Evolutionary conservation across 345 rosid genomes (phyloP).

Genomic region (Eucalyptus rudis): DNA sequence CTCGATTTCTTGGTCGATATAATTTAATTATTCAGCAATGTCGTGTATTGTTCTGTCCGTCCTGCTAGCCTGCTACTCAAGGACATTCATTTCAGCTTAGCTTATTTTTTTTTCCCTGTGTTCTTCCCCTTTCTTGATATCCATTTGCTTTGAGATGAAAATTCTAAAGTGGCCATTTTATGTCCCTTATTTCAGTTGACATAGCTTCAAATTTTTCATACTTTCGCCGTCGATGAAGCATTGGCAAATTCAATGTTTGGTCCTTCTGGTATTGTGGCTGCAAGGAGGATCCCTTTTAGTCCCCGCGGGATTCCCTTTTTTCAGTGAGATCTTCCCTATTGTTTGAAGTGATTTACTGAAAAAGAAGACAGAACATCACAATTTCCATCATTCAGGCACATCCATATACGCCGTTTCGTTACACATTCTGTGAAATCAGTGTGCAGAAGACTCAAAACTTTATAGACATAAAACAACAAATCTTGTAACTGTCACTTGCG

Average conservation of each 20-base stretch:
- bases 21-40: not conserved
- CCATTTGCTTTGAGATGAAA: not conserved
- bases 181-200: not conserved
- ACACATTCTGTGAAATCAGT: not conserved
- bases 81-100: not conserved
- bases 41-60: not conserved
- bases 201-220: not conserved
- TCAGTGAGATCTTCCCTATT: not conserved
- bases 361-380: not conserved
- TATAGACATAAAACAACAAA: not conserved
- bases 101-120: not conserved
- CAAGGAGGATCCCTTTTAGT: not conserved
- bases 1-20: not conserved
- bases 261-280: not conserved
- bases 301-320: not conserved
- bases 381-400: not conserved
- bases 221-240: not conserved
- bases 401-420: not conserved
- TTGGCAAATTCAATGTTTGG: not conserved
- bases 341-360: not conserved
- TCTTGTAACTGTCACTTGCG: not conserved
- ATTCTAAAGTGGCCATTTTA: not conserved
- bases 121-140: not conserved
- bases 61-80: not conserved
- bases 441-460: not conserved